These are phyloP conservation scores for Saccharomycopsis malanga DNA, from an alignment of 805 yeast genomes.

Conservation along the genomic window DNA sequence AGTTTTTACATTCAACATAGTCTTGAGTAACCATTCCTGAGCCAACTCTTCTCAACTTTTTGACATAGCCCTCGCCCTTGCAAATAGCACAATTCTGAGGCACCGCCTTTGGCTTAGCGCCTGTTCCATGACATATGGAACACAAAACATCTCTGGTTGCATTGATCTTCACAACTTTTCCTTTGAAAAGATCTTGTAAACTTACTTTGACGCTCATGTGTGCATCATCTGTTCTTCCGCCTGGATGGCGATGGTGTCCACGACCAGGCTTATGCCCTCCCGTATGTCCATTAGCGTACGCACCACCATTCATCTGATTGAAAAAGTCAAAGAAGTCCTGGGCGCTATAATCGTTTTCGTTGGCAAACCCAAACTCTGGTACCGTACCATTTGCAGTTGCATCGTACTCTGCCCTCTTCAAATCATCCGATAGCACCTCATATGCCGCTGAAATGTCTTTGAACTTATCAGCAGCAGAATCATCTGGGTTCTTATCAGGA, in stretches of 20 bases:
- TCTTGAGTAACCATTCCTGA: conserved; percentile 71
- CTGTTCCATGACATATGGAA: conserved; percentile 65
- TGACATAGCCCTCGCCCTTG: conserved; percentile 60
- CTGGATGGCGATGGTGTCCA: conserved; percentile 3
- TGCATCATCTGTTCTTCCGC: conserved; percentile 55
- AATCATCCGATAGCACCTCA: conserved; percentile 70
- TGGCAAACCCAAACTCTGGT: conserved; percentile 34
- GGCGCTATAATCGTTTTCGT: conserved; percentile 47
- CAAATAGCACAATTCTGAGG: conserved; percentile 57
- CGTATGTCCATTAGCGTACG: conserved; percentile 13
- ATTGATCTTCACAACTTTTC: conserved; percentile 70
- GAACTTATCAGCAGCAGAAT: conserved; percentile 72
- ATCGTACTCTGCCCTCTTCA: conserved; percentile 52
- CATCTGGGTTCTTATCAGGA: conserved; percentile 73
- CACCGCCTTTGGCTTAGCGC: conserved; percentile 56
- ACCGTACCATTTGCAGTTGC: conserved; percentile 31
- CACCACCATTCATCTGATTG: conserved; percentile 34
- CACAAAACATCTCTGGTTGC: conserved; percentile 71
- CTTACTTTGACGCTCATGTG: conserved; percentile 56
- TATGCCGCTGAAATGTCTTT: conserved; percentile 85
- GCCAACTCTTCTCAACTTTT: conserved; percentile 56
- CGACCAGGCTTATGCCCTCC: conserved; percentile 22
- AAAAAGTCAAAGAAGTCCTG: conserved; percentile 76
- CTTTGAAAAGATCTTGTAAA: conserved; percentile 69
- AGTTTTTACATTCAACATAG: conserved; percentile 52